These are phyloP conservation scores for Mycena rebaudengoi DNA, from an alignment of 768 basidiomycete genomes.

Conservation along the genomic window DNA sequence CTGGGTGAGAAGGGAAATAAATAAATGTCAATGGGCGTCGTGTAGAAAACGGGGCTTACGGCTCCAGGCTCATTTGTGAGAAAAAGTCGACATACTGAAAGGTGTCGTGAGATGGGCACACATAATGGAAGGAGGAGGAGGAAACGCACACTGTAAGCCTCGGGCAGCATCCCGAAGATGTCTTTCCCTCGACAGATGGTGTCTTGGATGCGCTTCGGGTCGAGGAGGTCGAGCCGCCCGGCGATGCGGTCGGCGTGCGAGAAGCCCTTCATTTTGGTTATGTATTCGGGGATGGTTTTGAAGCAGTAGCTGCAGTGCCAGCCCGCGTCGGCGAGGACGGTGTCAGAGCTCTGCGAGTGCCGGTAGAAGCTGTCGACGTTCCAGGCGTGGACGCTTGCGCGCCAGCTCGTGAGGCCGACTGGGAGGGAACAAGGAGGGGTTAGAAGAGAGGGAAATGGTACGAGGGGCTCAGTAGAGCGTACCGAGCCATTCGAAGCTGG, in stretches of 20 bases:
- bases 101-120: neutral
- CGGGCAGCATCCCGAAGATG: slow-evolving; percentile 72
- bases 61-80: slow-evolving; percentile 59
- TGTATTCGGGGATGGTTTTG: slow-evolving; percentile 63
- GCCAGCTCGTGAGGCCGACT: slow-evolving; percentile 63
- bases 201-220: slow-evolving; percentile 61
- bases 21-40: neutral
- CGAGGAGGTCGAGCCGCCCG: slow-evolving; percentile 53
- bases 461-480: no score
- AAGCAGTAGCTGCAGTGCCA: slow-evolving; percentile 80
- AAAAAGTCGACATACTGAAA: slow-evolving; percentile 61
- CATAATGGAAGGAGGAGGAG: neutral
- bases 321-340: slow-evolving; percentile 66
- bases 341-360: slow-evolving; percentile 57
- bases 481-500: slow-evolving; percentile 67
- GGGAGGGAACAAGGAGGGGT: no score
- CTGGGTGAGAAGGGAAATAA: slow-evolving; percentile 27
- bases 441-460: no score
- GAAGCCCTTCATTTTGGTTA: slow-evolving; percentile 67
- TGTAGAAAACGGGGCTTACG: slow-evolving; percentile 43
- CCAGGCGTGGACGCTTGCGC: slow-evolving; percentile 62
- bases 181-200: slow-evolving; percentile 69
- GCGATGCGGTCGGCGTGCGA: slow-evolving; percentile 71
- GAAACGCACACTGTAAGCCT: slow-evolving; percentile 61
- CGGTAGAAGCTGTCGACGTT: slow-evolving; percentile 51